phyloP scores from a whole-genome alignment of 2,329 filamentous ascomycete species.

The Trichoderma brevicompactum region DNA sequence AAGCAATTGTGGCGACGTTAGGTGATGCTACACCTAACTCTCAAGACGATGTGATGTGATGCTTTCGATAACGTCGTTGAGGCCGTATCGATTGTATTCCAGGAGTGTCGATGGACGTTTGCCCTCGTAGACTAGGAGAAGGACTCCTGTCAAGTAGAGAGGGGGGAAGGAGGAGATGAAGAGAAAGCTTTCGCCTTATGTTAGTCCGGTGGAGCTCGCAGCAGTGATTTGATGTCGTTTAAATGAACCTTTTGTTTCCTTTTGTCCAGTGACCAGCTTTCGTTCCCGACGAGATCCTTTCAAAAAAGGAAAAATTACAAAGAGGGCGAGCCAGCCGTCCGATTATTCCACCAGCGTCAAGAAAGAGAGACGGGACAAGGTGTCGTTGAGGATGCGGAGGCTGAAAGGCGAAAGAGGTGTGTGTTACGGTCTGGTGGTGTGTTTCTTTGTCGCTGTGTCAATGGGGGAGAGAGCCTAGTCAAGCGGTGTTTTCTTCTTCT shows the following conservation, averaged over 20 bases:
- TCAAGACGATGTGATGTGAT: neutral
- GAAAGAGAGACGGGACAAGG: neutral
- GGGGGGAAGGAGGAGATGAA: neutral
- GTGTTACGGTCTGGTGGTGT: neutral
- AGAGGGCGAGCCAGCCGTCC: slow-evolving; percentile 12
- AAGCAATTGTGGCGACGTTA: slow-evolving; percentile 35
- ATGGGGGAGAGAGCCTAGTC: neutral
- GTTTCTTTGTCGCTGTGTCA: neutral
- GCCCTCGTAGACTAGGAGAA: slow-evolving; percentile 1
- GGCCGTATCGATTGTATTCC: neutral
- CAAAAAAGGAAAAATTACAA: neutral
- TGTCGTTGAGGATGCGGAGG: neutral
- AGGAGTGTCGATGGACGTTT: slow-evolving; percentile 9
- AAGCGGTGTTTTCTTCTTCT: neutral
- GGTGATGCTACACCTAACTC: slow-evolving; percentile 41
- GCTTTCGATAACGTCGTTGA: neutral
- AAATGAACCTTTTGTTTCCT: neutral
- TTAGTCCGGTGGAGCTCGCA: slow-evolving; percentile 25
- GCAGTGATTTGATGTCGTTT: neutral
- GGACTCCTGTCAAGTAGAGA: neutral
- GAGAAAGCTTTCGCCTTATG: neutral
- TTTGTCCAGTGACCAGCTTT: neutral
- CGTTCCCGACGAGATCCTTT: neutral
- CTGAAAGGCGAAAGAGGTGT: neutral
- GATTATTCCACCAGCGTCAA: neutral